Evolutionary conservation across 2,329 filamentous ascomycete genomes (phyloP), one percentile per base, ranked within the genome.

Genomic region (Diplodia seriata): DNA sequence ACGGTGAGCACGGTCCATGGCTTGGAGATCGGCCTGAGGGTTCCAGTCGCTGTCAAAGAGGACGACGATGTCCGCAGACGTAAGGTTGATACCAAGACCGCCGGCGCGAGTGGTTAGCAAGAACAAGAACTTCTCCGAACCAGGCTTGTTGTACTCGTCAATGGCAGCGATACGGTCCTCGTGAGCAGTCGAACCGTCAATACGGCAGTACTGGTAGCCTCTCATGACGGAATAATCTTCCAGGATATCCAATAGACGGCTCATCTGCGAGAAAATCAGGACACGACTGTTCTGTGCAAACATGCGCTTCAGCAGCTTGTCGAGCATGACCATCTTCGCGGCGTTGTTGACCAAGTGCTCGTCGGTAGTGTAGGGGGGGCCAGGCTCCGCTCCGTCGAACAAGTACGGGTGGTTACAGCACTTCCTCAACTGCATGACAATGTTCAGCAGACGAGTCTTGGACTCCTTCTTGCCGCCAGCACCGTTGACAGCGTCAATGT

Each of bases 181-280:
- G 74, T 99, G 95, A 0, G 95, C 94, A 15, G 95, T 99, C 57
- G 94, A 90, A 75, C 95, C 95, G 77, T 99, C 95, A 71, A 99
- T 99, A 75, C 95, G 92, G 80, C 94, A 98, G 81, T 99, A 99
- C 71, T 97, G 91, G 81, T 92, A 97, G 38, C 93, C 90, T 68
- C 94, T 88, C 85, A 99, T 97, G 54, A 98, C 93, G 71, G 94
- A 98, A 80, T 99, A 99, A 78, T 99, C 95, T 77, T 99, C 95
- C 18, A 99, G 86, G 65, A 99, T 99, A 76, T 99, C 95, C 51
- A 99, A 84, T 49, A 97, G 86, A 86, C 95, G 92, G 75, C 94
- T 97, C 95, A 99, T 99, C 76, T 99, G 95, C 0, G 95, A 99
- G 82, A 99, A 99, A 73, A 99, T 98, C 67, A 99, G 87, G n/a